Base-by-base conservation (phyloP, 768 basidiomycete genomes). In the Asterophora parasitica region DNA sequence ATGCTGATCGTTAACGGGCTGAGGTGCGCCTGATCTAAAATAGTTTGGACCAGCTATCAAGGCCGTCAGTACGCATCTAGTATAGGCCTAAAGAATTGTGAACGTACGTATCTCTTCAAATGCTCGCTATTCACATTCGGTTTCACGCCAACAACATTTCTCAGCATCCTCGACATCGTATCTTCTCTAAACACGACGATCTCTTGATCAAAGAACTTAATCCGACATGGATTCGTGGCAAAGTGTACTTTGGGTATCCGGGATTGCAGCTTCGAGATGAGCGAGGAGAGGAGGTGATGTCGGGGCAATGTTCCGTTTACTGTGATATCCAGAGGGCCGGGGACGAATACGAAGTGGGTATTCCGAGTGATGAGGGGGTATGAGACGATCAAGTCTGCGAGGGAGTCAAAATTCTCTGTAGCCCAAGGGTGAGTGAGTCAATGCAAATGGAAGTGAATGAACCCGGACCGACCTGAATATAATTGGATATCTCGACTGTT, bases 121-220 rank as follows among this genome's bases (percentile, higher is more conserved):
- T 92, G 86, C 35, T 85, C 85, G 52, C 83, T 85, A 39, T 77
- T 72, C 17, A 83, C 80, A 38, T 87, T 79, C 2, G 85, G 83
- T 61, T 96, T 96, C 30, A 95, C 83, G 8, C 89, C 85, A 4
- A 97, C 83, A 16, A 91, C 77, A 64, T 97, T 96, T 56, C 96
- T 72, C 52, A 98, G 68, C 91, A 98, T 93, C 56, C 85, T 77
- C 1, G 90, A 79, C 92, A 99, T 97, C 41, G 85, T 64, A 62
- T 98, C 92, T 57, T 98, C 92, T 34, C 96, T 74, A 60, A 88
- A 96, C 19, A 99, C 69, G 36, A 97, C 93, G 44, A 99, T 83
- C 67, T 99, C 96, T 62, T 97, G 94, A 23, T 89, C 82, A 62
- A 94, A 94, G 61, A 96, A 97, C 58, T 90, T 89, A 58, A 98